Evolutionary conservation across 108 stramenopile species (phyloP), one percentile per base, ranked within the genome.

Genomic region (Seminavis robusta): DNA sequence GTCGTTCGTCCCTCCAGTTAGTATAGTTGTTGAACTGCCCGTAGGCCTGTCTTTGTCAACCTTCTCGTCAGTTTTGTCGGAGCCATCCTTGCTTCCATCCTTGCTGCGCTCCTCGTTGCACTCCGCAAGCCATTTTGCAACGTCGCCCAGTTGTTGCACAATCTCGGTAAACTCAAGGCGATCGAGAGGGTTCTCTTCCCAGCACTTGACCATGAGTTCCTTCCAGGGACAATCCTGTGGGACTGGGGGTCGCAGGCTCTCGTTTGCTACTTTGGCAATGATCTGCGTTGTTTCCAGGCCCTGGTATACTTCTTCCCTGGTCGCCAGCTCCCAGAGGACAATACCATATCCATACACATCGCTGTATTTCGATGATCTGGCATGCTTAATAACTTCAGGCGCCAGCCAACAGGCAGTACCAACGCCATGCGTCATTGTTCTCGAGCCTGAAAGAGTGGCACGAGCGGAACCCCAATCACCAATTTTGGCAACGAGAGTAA

Each of bases 281-380:
- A 96, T 96, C 51, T 96, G 95, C 13, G 93, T 92, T 29, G 92
- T 94, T 46, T 90, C 86, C 21, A 96, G 69, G 16, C 86, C 89
- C 64, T 83, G 71, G 67, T 98, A 95, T 2, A 98, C 92, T 65
- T 97, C 95, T 42, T 94, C 87, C 25, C 96, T 61, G 0, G 95
- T 97, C 44, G 91, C 90, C 36, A 97, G 59, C 68, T 98, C 98
- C 95, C 96, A 98, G 19, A 98, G 62, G 44, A 97, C 73, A 36
- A 98, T 95, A 8, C 95, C 95, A 65, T 93, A 98, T 38, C 95
- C 87, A 55, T 96, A 98, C 1, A 98, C 96, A 79, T 98, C 98
- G 59, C 89, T 93, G 76, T 65, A 82, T 60, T 92, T 83, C 1
- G 81, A 83, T 8, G 73, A 86, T 30, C 87, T 75, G 11, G 81